Evolutionary conservation across 371 early-diverging fungal species (phyloP), one percentile per base, ranked within the genome.

Genomic region (Mortierella sp.): DNA sequence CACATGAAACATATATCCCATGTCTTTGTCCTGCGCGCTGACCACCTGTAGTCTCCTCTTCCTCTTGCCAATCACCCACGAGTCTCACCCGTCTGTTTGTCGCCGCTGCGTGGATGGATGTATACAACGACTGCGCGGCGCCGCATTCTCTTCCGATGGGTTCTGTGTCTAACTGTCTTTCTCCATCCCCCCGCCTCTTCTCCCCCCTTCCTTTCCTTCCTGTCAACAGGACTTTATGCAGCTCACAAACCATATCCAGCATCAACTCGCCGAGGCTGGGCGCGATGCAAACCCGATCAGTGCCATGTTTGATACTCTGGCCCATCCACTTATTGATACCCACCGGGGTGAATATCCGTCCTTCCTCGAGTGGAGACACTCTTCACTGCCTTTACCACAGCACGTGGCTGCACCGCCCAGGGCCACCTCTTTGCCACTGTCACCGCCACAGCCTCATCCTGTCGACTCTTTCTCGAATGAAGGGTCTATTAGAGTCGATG

Each of bases 261-360:
- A 81, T 59, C 75, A 74, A 28, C 43, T 79, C 59, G 79, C 75
- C 14, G 75, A 75, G 58, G 76, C 81, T 18, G 81, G 75, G 7
- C 64, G 81, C 26, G 75, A 74, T 51, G 75, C 75, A 19, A 81
- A 81, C 30, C 81, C 81, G 2, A 70, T 81, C 52, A 65, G 69
- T 18, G 75, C 75, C 57, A 71, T 81, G 75, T 71, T 81, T 50
- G 81, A 81, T 25, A 65, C 81, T 0, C 47, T 81, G 30, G 75
- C 75, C 21, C 81, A 81, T 30, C 81, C 81, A 26, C 50, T 64
- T 18, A 46, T 75, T 18, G 81, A 81, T 65, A 75, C 81, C 23
- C 72, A 75, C 25, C 81, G 75, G 16, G 81, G 81, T 15, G 75
- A 81, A 45, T 71, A 75, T 47, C 81, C 81, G 2, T 71, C 75